Percentiles rank a stretch among this genome's conserved stretches.
Conservation (phyloP, 176 grass and related monocot species). For the Paspalum vaginatum region DNA sequence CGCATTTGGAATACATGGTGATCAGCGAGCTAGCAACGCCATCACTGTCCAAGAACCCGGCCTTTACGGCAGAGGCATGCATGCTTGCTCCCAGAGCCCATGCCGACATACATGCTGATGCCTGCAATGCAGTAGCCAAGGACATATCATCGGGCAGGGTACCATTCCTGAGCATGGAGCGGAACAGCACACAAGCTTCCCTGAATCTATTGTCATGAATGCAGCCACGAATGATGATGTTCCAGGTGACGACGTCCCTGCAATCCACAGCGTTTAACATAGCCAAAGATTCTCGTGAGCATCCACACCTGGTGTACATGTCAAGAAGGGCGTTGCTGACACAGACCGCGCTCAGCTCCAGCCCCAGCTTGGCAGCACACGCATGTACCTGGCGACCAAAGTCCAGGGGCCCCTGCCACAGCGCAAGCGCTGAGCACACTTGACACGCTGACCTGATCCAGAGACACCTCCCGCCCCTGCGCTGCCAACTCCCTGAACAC, state of each 20-base stretch:
- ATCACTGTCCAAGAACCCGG: constrained; percentile 40
- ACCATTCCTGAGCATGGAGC: constrained; percentile 43
- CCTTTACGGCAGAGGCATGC: constrained; percentile 49
- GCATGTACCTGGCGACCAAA: constrained; percentile 48
- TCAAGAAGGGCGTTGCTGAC: constrained; percentile 65
- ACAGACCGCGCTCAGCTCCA: constrained; percentile 24
- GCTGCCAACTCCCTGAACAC: constrained; percentile 29
- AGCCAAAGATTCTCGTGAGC: constrained; percentile 31
- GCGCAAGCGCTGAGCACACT: constrained; percentile 37
- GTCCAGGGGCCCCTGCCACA: neutral
- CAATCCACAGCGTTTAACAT: constrained; percentile 39
- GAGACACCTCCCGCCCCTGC: neutral
- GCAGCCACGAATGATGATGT: constrained; percentile 50
- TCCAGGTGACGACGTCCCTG: constrained; percentile 67
- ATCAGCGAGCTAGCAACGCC: constrained; percentile 44
- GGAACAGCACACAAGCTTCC: constrained; percentile 46
- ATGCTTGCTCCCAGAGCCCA: constrained; percentile 47
- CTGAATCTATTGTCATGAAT: constrained; percentile 20
- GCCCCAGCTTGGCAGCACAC: constrained; percentile 35
- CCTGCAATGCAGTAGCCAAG: constrained; percentile 51
- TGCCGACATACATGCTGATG: constrained; percentile 37
- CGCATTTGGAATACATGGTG: constrained; percentile 66
- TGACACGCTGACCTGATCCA: constrained; percentile 46
- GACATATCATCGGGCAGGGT: constrained; percentile 49
- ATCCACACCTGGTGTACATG: constrained; percentile 53